A percentile compares a stretch with the other conserved stretches of the same genome.
phyloP scores from a whole-genome alignment of 1,284 basidiomycete species.

The Porodaedalea pini region DNA sequence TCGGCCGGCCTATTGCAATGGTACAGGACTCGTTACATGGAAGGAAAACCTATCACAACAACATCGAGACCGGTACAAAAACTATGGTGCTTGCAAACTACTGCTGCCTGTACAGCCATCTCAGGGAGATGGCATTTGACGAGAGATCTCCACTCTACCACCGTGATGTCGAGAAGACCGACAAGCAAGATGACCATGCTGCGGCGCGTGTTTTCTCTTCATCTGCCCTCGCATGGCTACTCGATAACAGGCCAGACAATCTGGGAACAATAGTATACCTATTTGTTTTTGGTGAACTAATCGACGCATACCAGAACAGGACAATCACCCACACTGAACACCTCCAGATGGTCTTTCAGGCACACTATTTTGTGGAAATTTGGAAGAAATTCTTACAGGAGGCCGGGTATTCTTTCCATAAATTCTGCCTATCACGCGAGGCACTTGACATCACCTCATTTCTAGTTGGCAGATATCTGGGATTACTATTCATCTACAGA shows the following conservation, averaged over 20 bases:
- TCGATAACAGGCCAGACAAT: conserved; percentile 24
- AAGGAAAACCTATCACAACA: conserved; percentile 34
- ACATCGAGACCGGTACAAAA: conserved; percentile 31
- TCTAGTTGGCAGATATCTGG: conserved; percentile 33
- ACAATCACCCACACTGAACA: conserved; percentile 32
- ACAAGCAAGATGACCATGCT: conserved; percentile 42
- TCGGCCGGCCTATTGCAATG: conserved; percentile 23
- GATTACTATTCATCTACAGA: conserved; percentile 34
- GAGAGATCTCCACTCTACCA: conserved; percentile 29
- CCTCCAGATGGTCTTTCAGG: conserved; percentile 32
- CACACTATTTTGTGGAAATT: conserved; percentile 33
- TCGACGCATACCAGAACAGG: conserved; percentile 37
- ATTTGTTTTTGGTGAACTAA: conserved; percentile 35
- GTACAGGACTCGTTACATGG: conserved; percentile 37
- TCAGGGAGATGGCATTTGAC: conserved; percentile 23
- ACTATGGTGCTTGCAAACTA: conserved; percentile 28
- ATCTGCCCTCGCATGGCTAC: conserved; percentile 25
- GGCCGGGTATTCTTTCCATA: conserved; percentile 24
- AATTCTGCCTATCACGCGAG: conserved; percentile 35
- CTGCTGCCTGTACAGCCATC: conserved; percentile 24
- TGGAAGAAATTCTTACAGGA: conserved; percentile 32
- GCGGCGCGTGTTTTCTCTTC: conserved; percentile 35
- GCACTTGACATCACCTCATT: conserved; percentile 31
- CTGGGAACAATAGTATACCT: conserved; percentile 31
- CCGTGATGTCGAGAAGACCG: conserved; percentile 37